Conservation (phyloP, 2,329 filamentous ascomycete species). For the Diaporthe batatas region DNA sequence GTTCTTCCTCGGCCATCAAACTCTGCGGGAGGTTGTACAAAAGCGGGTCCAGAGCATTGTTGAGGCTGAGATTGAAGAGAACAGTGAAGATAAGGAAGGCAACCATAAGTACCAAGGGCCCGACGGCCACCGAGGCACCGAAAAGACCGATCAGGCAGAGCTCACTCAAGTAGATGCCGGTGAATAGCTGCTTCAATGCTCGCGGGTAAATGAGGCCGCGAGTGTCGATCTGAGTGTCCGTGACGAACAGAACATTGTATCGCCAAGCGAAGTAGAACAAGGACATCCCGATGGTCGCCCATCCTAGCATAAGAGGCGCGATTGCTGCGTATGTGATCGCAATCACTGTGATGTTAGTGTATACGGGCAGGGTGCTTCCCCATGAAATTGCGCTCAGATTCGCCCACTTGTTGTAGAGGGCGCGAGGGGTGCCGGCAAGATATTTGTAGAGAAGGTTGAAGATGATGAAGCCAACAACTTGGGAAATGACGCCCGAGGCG, state of each 20-base stretch:
- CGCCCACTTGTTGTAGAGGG: slow-evolving; percentile 84
- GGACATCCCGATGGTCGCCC: slow-evolving; percentile 82
- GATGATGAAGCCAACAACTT: slow-evolving; percentile 77
- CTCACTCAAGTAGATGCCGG: slow-evolving; percentile 86
- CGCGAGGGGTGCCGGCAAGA: slow-evolving; percentile 82
- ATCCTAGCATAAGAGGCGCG: slow-evolving; percentile 85
- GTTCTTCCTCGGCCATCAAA: slow-evolving; percentile 64
- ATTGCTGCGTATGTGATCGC: slow-evolving; percentile 89
- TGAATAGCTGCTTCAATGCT: slow-evolving; percentile 87
- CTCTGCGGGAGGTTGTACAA: slow-evolving; percentile 84
- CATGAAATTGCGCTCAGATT: slow-evolving; percentile 80
- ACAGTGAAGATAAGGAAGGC: slow-evolving; percentile 80
- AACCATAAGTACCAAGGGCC: slow-evolving; percentile 81
- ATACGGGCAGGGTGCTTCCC: slow-evolving; percentile 86
- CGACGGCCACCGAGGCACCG: slow-evolving; percentile 74
- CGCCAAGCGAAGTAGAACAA: slow-evolving; percentile 90
- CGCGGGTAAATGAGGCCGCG: slow-evolving; percentile 89
- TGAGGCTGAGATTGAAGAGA: slow-evolving; percentile 81
- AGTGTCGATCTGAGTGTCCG: slow-evolving; percentile 84
- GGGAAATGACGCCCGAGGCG: slow-evolving; percentile 80
- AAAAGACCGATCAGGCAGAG: slow-evolving; percentile 89
- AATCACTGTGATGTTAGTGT: slow-evolving; percentile 85
- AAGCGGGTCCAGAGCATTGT: slow-evolving; percentile 80
- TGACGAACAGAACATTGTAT: slow-evolving; percentile 92
- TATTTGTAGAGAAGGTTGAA: slow-evolving; percentile 81